Evolutionary conservation across 2,329 filamentous ascomycete species (phyloP).

Genomic region (Neofusicoccum sp.): DNA sequence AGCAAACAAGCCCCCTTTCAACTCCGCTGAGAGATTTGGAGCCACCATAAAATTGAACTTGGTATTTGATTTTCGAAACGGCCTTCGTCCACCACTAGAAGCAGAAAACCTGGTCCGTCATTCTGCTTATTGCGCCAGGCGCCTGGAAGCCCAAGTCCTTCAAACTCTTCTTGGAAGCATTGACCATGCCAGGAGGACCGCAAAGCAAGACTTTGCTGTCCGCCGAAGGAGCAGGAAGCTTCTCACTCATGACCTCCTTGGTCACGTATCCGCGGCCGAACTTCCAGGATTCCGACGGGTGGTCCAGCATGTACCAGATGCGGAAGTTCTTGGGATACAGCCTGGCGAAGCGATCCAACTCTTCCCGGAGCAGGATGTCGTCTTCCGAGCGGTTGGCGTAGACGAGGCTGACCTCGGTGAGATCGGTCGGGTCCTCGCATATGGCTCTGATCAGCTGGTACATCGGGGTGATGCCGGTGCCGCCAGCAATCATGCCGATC

Average conservation of each 20-base stretch:
- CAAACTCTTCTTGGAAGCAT: constrained; percentile 51
- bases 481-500: constrained; percentile 58
- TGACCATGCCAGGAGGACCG: constrained; percentile 61
- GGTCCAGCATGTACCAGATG: constrained; percentile 56
- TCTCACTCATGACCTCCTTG: constrained; percentile 49
- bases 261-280: constrained; percentile 53
- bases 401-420: constrained; percentile 56
- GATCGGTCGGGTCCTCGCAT: constrained; percentile 59
- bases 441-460: constrained; percentile 63
- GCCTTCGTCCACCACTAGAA: constrained; percentile 38
- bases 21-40: too few relatives aligned
- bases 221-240: constrained; percentile 45
- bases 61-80: neutral
- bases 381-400: constrained; percentile 59
- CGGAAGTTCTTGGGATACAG: constrained; percentile 58
- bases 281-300: constrained; percentile 48
- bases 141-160: constrained; percentile 50
- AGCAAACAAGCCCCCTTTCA: too few relatives aligned
- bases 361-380: constrained; percentile 58
- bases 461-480: constrained; percentile 57
- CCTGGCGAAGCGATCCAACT: constrained; percentile 56
- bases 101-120: constrained; percentile 56
- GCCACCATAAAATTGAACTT: too few relatives aligned
- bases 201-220: constrained; percentile 59
- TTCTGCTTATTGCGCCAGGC: constrained; percentile 51